A percentile compares a stretch with the other conserved stretches of the same genome.
Evolutionary conservation across 768 basidiomycete genomes (phyloP).

Genomic region (Boletus fagicola): DNA sequence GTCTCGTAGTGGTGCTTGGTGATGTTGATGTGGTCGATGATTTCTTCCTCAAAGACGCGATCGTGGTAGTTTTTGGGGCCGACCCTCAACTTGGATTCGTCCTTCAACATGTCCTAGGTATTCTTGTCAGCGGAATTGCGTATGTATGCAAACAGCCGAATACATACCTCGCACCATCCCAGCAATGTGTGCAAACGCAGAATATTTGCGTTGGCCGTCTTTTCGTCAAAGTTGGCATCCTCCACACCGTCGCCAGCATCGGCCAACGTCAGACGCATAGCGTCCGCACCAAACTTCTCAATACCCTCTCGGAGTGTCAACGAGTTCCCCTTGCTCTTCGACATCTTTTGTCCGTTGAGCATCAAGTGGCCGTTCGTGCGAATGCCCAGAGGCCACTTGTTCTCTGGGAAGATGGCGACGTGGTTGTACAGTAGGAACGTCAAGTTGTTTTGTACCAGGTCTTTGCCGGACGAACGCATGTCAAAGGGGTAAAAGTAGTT

Average conservation of each 20-base stretch:
- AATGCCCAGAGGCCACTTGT: slow-evolving; percentile 90
- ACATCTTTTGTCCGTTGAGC: slow-evolving; percentile 99
- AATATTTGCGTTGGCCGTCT: slow-evolving; percentile 96
- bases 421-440: slow-evolving; percentile 95
- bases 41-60: slow-evolving; percentile 85
- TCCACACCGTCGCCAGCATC: slow-evolving; percentile 97
- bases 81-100: slow-evolving; percentile 65
- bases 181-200: slow-evolving; percentile 87
- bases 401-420: slow-evolving; percentile 83
- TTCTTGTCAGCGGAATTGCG: background rate
- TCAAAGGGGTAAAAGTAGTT: slow-evolving; percentile 98
- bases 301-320: slow-evolving; percentile 87
- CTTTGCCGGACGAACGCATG: slow-evolving; percentile 96
- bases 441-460: slow-evolving; percentile 92
- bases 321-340: slow-evolving; percentile 94
- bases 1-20: slow-evolving; percentile 78
- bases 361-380: slow-evolving; percentile 95
- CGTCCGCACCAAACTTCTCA: slow-evolving; percentile 95
- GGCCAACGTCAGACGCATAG: slow-evolving; percentile 86
- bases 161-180: slow-evolving; percentile 85
- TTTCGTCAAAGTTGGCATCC: slow-evolving; percentile 99
- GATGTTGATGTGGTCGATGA: slow-evolving; percentile 79
- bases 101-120: slow-evolving; percentile 73
- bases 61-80: slow-evolving; percentile 83
- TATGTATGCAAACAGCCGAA: background rate